Conservation (phyloP, 1,284 basidiomycete species). For the Prillingera fragicola region DNA sequence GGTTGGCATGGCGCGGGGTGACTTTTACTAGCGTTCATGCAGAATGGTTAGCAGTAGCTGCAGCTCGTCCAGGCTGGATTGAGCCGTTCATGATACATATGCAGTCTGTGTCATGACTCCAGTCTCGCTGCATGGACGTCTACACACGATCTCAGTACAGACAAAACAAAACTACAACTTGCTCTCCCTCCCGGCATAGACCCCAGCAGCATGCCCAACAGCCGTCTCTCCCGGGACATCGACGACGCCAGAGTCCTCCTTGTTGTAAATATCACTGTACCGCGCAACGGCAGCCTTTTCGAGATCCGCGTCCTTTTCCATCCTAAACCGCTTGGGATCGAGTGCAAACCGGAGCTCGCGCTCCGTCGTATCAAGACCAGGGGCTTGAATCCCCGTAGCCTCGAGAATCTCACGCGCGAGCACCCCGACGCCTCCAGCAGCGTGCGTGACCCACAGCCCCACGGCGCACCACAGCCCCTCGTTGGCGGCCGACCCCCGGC, state of each 20-base stretch:
- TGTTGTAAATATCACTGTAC: slow-evolving; percentile 32
- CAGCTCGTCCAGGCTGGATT: too few relatives aligned
- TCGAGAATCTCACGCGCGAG: slow-evolving; percentile 18
- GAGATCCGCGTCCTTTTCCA: slow-evolving; percentile 1
- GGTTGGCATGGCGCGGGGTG: too few relatives aligned
- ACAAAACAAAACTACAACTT: background rate
- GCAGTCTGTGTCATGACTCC: too few relatives aligned
- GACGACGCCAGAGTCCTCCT: background rate
- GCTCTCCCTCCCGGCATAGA: too few relatives aligned
- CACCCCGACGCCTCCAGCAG: slow-evolving; percentile 18
- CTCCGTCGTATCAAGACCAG: background rate
- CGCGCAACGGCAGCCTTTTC: slow-evolving; percentile 14
- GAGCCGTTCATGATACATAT: too few relatives aligned
- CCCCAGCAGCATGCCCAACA: too few relatives aligned
- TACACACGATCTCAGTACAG: too few relatives aligned
- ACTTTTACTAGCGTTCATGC: too few relatives aligned
- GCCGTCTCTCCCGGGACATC: too few relatives aligned
- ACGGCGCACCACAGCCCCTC: slow-evolving; percentile 21
- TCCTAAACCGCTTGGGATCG: slow-evolving; percentile 33
- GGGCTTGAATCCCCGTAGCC: slow-evolving; percentile 5
- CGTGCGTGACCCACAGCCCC: slow-evolving; percentile 31
- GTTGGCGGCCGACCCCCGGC: too few relatives aligned
- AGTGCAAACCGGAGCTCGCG: slow-evolving; percentile 14
- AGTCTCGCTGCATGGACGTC: too few relatives aligned
- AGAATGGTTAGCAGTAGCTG: too few relatives aligned